Percentiles rank a stretch among this genome's conserved stretches.
phyloP scores from a whole-genome alignment of 768 basidiomycete species.

The Panellus pusillus region DNA sequence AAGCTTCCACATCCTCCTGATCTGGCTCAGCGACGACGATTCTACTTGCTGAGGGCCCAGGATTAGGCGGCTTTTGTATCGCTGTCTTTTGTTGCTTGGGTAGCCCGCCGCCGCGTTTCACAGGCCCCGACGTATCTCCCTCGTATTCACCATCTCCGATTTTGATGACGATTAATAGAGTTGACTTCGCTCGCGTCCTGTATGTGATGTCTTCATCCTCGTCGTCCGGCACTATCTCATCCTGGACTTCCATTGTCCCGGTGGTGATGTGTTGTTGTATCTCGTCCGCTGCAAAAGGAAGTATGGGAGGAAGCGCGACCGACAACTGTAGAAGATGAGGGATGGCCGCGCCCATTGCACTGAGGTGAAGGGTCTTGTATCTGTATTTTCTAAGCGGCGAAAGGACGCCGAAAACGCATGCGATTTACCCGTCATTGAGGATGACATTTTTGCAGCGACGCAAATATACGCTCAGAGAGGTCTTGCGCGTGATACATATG shows the following conservation, averaged over 20 bases:
- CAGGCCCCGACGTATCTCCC: constrained; percentile 31
- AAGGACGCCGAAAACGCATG: background rate
- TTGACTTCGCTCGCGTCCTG: constrained; percentile 70
- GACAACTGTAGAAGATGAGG: constrained; percentile 73
- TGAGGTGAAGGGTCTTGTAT: constrained; percentile 71
- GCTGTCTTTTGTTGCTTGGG: constrained; percentile 1
- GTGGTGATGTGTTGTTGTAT: constrained; percentile 64
- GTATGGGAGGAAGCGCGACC: constrained; percentile 67
- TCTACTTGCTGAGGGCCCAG: constrained; percentile 13
- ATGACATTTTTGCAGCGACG: constrained; percentile 74
- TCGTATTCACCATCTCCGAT: constrained; percentile 65
- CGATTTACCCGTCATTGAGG: constrained; percentile 66
- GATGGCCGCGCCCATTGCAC: constrained; percentile 89
- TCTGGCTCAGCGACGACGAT: constrained; percentile 44
- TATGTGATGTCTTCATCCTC: constrained; percentile 70
- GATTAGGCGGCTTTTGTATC: constrained; percentile 3
- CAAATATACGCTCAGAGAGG: constrained; percentile 69
- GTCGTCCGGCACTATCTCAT: constrained; percentile 75
- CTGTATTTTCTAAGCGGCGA: constrained; percentile 33
- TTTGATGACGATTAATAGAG: constrained; percentile 57
- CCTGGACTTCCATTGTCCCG: constrained; percentile 70
- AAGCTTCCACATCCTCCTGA: constrained; percentile 41
- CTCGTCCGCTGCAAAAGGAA: constrained; percentile 66
- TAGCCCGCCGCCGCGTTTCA: constrained; percentile 17
- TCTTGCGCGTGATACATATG: constrained; percentile 79